A percentile compares a stretch with the other conserved stretches of the same genome.
phyloP scores from a whole-genome alignment of 2,329 filamentous ascomycete species.

The Ophiostoma sp. region DNA sequence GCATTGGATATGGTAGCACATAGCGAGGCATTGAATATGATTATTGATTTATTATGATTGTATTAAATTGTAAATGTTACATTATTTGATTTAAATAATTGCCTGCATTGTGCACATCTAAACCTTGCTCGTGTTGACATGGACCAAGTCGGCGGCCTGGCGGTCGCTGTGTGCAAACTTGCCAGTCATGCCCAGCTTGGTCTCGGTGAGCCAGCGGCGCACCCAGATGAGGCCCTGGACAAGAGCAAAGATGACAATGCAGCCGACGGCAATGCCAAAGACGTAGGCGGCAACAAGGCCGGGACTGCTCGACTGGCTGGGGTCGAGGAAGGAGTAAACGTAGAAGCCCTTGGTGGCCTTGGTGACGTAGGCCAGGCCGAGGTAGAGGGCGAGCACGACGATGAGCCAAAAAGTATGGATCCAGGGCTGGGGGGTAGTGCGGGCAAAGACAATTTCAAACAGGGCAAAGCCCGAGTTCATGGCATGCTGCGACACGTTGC shows the following conservation, averaged over 20 bases:
- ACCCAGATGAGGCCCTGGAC: slow-evolving; percentile 48
- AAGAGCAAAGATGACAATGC: slow-evolving; percentile 49
- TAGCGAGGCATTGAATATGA: slow-evolving; percentile 4
- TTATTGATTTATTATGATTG: not conserved
- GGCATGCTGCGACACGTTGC: slow-evolving; percentile 66
- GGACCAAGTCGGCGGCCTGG: not conserved
- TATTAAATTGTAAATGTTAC: not conserved
- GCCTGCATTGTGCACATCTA: not conserved
- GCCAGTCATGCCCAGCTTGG: slow-evolving; percentile 41
- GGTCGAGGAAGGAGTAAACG: slow-evolving; percentile 73
- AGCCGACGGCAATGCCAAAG: slow-evolving; percentile 52
- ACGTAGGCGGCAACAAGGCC: slow-evolving; percentile 60
- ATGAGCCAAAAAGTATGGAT: slow-evolving; percentile 64
- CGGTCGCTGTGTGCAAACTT: slow-evolving; percentile 30
- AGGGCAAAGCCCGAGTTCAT: slow-evolving; percentile 69
- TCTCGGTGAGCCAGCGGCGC: slow-evolving; percentile 47
- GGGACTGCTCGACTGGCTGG: slow-evolving; percentile 41
- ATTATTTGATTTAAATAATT: not conserved
- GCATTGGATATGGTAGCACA: not conserved
- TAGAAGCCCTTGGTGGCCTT: slow-evolving; percentile 66
- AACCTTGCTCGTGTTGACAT: slow-evolving; percentile 2
- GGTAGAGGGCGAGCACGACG: slow-evolving; percentile 65
- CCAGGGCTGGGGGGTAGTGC: slow-evolving; percentile 57
- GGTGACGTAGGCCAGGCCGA: slow-evolving; percentile 69
- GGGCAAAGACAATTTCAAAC: slow-evolving; percentile 66